Conservation (phyloP, 2,329 filamentous ascomycete genomes). For the Fusarium sp. region DNA sequence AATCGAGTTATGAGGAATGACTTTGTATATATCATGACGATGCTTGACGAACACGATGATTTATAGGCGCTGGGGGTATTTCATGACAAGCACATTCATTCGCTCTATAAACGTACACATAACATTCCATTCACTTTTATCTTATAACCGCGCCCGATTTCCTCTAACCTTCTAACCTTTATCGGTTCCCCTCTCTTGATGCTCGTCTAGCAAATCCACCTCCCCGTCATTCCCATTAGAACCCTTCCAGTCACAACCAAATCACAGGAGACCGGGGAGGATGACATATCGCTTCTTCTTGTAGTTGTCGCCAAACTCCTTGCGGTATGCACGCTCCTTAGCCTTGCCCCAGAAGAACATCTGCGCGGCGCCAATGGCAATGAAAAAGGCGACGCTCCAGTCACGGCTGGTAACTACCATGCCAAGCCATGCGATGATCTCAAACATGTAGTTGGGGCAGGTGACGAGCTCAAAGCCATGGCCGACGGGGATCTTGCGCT, state of each 20-base stretch:
- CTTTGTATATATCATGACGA: constrained; percentile 4
- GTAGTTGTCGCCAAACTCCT: constrained; percentile 92
- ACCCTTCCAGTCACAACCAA: not conserved
- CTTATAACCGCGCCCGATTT: constrained; percentile 1
- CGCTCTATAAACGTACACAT: not conserved
- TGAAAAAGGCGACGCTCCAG: constrained; percentile 82
- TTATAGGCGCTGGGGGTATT: not conserved
- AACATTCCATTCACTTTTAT: constrained; percentile 12
- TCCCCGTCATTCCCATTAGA: too few relatives aligned
- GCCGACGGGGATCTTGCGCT: constrained; percentile 87
- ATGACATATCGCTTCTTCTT: constrained; percentile 92
- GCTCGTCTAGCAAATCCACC: not conserved
- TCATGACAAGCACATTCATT: constrained; percentile 2
- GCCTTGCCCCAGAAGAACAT: constrained; percentile 91
- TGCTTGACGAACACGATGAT: constrained; percentile 1
- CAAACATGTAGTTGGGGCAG: constrained; percentile 97
- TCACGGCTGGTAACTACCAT: constrained; percentile 83
- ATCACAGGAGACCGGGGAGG: constrained; percentile 79
- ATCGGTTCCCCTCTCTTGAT: not conserved
- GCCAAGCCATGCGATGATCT: constrained; percentile 86
- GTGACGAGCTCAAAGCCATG: constrained; percentile 89
- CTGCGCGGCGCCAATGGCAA: constrained; percentile 75
- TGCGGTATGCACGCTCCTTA: constrained; percentile 91
- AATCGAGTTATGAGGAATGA: not conserved
- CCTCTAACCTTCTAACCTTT: not conserved